These are phyloP conservation scores for Pestalotiopsis sp. DNA, from an alignment of 2,329 filamentous ascomycete species.

Conservation along the genomic window DNA sequence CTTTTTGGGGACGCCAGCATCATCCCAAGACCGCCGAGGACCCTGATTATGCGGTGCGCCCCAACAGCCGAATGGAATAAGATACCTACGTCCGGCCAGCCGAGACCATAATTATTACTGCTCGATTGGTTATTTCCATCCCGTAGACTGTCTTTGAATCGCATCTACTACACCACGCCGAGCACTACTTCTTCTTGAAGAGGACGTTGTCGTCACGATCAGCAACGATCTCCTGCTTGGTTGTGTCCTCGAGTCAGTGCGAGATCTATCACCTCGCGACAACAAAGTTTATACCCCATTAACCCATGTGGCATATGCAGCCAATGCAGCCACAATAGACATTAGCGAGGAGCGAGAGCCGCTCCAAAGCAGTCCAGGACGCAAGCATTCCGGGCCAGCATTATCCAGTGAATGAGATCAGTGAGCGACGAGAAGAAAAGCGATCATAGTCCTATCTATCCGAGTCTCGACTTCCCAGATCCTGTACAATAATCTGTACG, in stretches of 20 bases:
- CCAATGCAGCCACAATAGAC: background rate
- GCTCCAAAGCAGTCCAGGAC: background rate
- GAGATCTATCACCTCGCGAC: background rate
- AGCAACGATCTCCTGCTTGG: background rate
- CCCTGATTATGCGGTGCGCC: conserved; percentile 1
- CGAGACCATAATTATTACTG: background rate
- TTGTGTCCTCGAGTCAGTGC: conserved; percentile 1
- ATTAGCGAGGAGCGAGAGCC: conserved; percentile 6
- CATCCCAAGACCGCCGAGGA: background rate
- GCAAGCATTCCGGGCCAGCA: background rate
- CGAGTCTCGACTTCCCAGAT: no score
- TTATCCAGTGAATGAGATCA: background rate
- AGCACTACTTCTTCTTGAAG: background rate
- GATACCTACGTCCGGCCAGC: background rate
- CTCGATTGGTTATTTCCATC: background rate
- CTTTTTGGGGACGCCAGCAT: background rate
- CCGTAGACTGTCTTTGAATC: background rate
- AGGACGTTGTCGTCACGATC: conserved; percentile 1
- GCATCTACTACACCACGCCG: background rate
- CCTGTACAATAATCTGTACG: no score
- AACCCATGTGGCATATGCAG: conserved; percentile 5
- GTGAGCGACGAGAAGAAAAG: background rate
- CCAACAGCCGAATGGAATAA: background rate
- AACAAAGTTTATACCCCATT: background rate
- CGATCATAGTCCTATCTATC: background rate